Percentiles rank a stretch among this genome's conserved stretches.
Conservation (phyloP, 352 stramenopile genomes). For the Phytophthora sp. region DNA sequence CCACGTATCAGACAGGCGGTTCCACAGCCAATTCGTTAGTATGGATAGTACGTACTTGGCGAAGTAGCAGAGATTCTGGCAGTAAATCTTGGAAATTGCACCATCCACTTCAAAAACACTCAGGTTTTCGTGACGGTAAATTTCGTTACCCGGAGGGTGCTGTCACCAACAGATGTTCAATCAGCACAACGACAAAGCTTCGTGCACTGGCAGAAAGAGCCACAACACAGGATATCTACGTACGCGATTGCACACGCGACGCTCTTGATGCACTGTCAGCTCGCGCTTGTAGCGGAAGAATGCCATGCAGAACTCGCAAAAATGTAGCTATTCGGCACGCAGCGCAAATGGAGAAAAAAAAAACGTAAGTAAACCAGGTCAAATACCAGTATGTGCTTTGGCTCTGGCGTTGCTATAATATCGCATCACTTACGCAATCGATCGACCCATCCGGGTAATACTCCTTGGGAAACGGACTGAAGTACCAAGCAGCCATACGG, state of each 20-base stretch:
- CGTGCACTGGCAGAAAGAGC: not conserved
- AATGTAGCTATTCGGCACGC: conserved; percentile 66
- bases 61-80: conserved; percentile 99
- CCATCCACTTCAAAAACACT: conserved; percentile 98
- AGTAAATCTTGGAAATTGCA: conserved; percentile 96
- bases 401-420: no score
- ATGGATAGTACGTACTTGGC: conserved; percentile 86
- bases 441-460: conserved; percentile 88
- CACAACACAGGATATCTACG: conserved; percentile 15
- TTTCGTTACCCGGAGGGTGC: conserved; percentile 84
- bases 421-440: conserved; percentile 77
- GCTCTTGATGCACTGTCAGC: conserved; percentile 68
- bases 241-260: conserved; percentile 67
- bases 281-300: conserved; percentile 88
- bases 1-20: not conserved
- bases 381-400: no score
- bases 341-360: not conserved
- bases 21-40: not conserved
- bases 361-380: conserved; percentile 1
- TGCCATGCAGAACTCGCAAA: conserved; percentile 91
- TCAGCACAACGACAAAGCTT: not conserved
- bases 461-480: conserved; percentile 97
- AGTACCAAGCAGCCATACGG: conserved; percentile 98
- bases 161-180: conserved; percentile 16
- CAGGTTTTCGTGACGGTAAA: conserved; percentile 96